Evolutionary conservation across 2,329 filamentous ascomycete genomes (phyloP).

Genomic region (Colletotrichum spinosum): DNA sequence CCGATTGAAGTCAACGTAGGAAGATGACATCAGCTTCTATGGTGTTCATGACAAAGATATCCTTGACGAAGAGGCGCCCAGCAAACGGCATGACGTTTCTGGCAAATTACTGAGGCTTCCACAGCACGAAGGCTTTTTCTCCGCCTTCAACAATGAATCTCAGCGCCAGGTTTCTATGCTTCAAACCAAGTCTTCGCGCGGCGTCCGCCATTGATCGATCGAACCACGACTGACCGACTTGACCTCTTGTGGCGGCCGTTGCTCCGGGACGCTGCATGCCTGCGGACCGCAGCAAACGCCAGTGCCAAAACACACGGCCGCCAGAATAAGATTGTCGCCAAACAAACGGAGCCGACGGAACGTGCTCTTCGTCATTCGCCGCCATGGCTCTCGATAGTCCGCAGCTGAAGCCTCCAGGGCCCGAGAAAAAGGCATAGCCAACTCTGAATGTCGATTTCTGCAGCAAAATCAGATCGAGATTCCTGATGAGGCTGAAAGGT

Average conservation of each 20-base stretch:
- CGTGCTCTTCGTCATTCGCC: slow-evolving; percentile 29
- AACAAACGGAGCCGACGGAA: slow-evolving; percentile 34
- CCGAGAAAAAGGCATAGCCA: slow-evolving; percentile 10
- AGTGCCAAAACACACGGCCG: slow-evolving; percentile 30
- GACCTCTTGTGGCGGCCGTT: slow-evolving; percentile 29
- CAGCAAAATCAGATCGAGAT: slow-evolving; percentile 27
- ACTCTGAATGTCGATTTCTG: background rate
- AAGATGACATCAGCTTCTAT: slow-evolving; percentile 4
- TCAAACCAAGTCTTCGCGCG: slow-evolving; percentile 8
- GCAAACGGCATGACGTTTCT: slow-evolving; percentile 26
- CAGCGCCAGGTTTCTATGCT: slow-evolving; percentile 9
- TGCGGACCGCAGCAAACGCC: slow-evolving; percentile 18
- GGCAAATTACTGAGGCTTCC: slow-evolving; percentile 21
- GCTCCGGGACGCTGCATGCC: slow-evolving; percentile 32
- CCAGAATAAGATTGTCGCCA: slow-evolving; percentile 30
- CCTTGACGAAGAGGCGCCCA: slow-evolving; percentile 6
- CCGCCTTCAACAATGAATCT: slow-evolving; percentile 14
- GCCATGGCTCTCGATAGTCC: background rate
- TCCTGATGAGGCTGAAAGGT: background rate
- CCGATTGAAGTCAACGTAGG: background rate
- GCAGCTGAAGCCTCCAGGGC: background rate
- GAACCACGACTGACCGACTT: slow-evolving; percentile 21
- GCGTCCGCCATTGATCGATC: slow-evolving; percentile 20
- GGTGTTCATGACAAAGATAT: background rate
- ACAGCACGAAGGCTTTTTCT: slow-evolving; percentile 16